A percentile compares a stretch with the other conserved stretches of the same genome.
Evolutionary conservation across 163 green algal genomes (phyloP).

Genomic region (Chlamydomonas reinhardtii): DNA sequence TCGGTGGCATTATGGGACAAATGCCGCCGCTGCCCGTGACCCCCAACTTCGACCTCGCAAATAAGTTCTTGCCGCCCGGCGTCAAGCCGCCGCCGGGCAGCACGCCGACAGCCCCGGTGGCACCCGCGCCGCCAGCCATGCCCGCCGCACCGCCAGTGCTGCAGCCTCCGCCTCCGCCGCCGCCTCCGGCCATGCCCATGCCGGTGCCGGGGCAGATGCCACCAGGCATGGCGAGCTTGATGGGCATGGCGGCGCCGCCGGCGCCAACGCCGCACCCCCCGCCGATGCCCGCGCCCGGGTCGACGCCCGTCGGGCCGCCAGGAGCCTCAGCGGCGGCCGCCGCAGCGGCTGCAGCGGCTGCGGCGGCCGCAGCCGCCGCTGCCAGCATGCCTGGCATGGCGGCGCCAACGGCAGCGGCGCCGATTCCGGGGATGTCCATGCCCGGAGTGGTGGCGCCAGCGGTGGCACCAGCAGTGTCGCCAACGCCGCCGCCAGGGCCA

Average conservation of each 20-base stretch:
- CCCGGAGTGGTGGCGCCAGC: background rate
- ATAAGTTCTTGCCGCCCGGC: conserved; percentile 50
- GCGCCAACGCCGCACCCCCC: background rate
- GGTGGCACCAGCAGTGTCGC: background rate
- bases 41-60: conserved; percentile 60
- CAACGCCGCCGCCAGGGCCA: background rate
- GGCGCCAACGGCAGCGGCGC: background rate
- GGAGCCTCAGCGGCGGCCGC: background rate
- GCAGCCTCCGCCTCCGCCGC: background rate
- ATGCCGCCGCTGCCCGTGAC: conserved; percentile 63
- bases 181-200: background rate
- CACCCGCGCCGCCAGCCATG: too few relatives aligned
- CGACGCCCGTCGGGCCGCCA: background rate
- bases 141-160: too few relatives aligned
- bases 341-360: background rate
- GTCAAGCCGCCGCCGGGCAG: background rate
- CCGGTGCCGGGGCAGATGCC: background rate
- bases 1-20: conserved; percentile 53
- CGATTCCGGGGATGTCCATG: background rate
- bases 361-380: background rate
- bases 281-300: background rate
- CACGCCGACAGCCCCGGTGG: too few relatives aligned
- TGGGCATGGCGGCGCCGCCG: background rate
- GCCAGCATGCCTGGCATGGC: background rate
- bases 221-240: background rate